phyloP scores from a whole-genome alignment of 352 stramenopile species.

The Pythium aphanidermatum region DNA sequence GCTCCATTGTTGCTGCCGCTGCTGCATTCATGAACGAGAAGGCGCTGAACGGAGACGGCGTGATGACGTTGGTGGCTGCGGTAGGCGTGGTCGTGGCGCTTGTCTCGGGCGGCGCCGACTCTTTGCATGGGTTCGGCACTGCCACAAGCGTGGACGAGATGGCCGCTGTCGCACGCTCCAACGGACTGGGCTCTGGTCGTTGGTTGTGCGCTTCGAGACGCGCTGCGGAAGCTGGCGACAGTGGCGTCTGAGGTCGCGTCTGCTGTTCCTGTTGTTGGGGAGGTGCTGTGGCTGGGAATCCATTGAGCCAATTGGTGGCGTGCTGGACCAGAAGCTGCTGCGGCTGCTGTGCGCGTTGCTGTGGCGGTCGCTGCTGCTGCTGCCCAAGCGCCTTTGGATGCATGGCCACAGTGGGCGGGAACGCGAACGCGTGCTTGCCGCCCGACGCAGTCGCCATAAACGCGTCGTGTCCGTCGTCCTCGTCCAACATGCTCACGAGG shows the following conservation, averaged over 20 bases:
- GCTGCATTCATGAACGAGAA: constrained; percentile 20
- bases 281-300: constrained; percentile 22
- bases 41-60: constrained; percentile 20
- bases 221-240: constrained; percentile 8
- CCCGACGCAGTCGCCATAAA: constrained; percentile 2
- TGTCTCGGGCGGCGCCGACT: background rate
- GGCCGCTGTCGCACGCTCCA: constrained; percentile 11
- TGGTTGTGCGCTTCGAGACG: constrained; percentile 14
- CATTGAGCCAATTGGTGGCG: constrained; percentile 6
- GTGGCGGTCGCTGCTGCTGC: constrained; percentile 14
- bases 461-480: constrained; percentile 27
- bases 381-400: constrained; percentile 6
- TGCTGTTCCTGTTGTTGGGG: constrained; percentile 5
- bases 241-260: background rate
- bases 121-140: constrained; percentile 23
- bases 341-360: constrained; percentile 14
- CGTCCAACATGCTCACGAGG: constrained; percentile 70
- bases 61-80: constrained; percentile 3
- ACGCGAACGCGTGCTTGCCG: constrained; percentile 3
- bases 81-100: constrained; percentile 2
- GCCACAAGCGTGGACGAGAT: constrained; percentile 33
- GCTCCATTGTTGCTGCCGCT: background rate
- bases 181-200: constrained; percentile 10
- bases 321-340: constrained; percentile 37
- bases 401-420: background rate